These are phyloP conservation scores for Pythium dissotocum DNA, from an alignment of 352 stramenopile genomes.

Conservation along the genomic window DNA sequence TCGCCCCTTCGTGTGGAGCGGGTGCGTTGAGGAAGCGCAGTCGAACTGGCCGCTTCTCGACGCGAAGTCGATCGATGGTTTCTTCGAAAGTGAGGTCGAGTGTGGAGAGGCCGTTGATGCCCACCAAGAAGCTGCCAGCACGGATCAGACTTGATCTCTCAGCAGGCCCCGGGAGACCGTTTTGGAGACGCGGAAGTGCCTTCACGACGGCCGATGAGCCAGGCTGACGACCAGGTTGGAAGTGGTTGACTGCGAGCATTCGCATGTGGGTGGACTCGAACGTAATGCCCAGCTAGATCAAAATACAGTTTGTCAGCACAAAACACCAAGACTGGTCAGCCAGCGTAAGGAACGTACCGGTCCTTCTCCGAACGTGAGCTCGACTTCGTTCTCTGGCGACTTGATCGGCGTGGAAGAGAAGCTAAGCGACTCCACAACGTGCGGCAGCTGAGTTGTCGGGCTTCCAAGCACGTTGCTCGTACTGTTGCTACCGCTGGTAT, in stretches of 20 bases:
- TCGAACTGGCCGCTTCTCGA: constrained; percentile 48
- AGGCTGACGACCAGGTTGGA: constrained; percentile 37
- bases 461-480: not conserved
- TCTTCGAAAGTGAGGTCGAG: constrained; percentile 63
- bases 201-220: constrained; percentile 71
- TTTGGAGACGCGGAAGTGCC: constrained; percentile 52
- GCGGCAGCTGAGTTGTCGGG: constrained; percentile 16
- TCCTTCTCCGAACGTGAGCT: constrained; percentile 68
- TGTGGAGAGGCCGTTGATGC: constrained; percentile 69
- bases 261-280: constrained; percentile 76
- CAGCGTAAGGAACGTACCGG: constrained; percentile 36
- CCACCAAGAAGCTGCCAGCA: constrained; percentile 62
- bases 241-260: constrained; percentile 58
- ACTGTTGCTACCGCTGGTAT: not conserved
- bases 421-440: constrained; percentile 28
- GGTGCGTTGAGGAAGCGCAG: constrained; percentile 63
- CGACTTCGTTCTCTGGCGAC: constrained; percentile 41
- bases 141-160: constrained; percentile 55
- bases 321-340: not conserved
- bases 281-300: constrained; percentile 66
- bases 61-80: constrained; percentile 56
- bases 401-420: constrained; percentile 7
- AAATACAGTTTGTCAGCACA: constrained; percentile 6
- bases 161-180: constrained; percentile 59
- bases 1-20: constrained; percentile 52